phyloP scores from a whole-genome alignment of 176 grass and related monocot species.

The Musa itinerans region DNA sequence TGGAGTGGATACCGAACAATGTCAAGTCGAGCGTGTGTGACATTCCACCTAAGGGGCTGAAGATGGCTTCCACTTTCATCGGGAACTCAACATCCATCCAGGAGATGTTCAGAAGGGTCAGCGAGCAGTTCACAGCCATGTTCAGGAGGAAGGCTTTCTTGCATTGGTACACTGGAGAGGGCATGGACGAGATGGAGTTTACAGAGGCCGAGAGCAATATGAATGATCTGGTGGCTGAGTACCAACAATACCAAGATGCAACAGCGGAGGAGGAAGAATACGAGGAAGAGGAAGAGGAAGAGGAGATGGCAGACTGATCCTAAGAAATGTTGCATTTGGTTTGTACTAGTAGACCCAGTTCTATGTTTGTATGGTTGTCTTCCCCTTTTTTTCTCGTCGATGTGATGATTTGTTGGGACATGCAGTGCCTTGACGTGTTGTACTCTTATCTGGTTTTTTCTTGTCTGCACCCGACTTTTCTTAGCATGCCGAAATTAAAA shows the following conservation, averaged over 20 bases:
- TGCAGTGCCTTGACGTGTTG: background rate
- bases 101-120: slow-evolving; percentile 34
- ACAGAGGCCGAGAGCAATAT: slow-evolving; percentile 8
- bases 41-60: background rate
- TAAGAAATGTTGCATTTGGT: background rate
- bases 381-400: background rate
- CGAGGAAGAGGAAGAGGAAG: background rate
- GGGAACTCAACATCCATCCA: slow-evolving; percentile 11
- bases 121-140: slow-evolving; percentile 93
- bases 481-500: background rate
- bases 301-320: background rate
- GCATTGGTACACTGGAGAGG: slow-evolving; percentile 92
- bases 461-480: background rate
- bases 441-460: background rate
- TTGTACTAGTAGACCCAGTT: background rate
- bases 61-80: slow-evolving; percentile 14
- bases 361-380: background rate
- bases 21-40: slow-evolving; percentile 12
- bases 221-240: slow-evolving; percentile 14
- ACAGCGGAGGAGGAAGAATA: background rate
- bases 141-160: slow-evolving; percentile 97
- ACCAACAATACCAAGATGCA: slow-evolving; percentile 13
- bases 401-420: background rate
- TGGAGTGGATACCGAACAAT: slow-evolving; percentile 22
- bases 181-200: slow-evolving; percentile 91